Evolutionary conservation across 2,329 filamentous ascomycete genomes (phyloP), one percentile per base, ranked within the genome.

Genomic region (Phoma herbarum): DNA sequence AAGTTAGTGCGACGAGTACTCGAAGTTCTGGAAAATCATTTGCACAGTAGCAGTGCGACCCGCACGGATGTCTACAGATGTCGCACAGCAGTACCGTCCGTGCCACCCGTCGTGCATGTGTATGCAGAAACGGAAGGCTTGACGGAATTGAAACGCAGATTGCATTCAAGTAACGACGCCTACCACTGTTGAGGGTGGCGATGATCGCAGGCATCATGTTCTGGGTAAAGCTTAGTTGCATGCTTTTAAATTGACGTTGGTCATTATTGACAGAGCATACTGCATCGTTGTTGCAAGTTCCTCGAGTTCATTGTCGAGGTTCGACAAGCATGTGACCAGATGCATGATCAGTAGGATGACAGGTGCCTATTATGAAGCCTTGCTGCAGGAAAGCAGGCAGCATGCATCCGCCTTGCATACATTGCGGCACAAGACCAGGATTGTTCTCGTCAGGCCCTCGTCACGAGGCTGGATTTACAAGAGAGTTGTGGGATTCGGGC

Each of bases 211-310:
- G 29, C 18, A 31, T 29, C 31, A 54, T 62, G 23, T 42, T 62
- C 41, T 52, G 44, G 61, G 65, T 11, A 64, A 64, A 53, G 65
- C 57, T 54, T 46, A 46, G 64, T 72, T 64, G 62, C 68, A 54
- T 63, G 22, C 43, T 31, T 52, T 64, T 65, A 48, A 45, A 57
- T 25, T 56, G 46, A 51, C 50, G 14, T 43, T 12, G 18, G 16
- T 20, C 50, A 18, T 22, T 16, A 4, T 28, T 18, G 25, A 37
- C 16, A 31, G 18, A 12, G 29, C 31, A 12, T 26, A 22, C 10
- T 22, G 39, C 11, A 41, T 37, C n/a, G 23, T 42, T 12, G 9
- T 37, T 33, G 25, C 14, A 29, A 12, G 31, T 31, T 23, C 23
- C 4, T 39, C 25, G 20, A 46, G 8, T 45, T 18, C 29, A 22